These are phyloP conservation scores for Powellomyces hirtus DNA, from an alignment of 192 early-diverging fungal genomes.

Conservation along the genomic window DNA sequence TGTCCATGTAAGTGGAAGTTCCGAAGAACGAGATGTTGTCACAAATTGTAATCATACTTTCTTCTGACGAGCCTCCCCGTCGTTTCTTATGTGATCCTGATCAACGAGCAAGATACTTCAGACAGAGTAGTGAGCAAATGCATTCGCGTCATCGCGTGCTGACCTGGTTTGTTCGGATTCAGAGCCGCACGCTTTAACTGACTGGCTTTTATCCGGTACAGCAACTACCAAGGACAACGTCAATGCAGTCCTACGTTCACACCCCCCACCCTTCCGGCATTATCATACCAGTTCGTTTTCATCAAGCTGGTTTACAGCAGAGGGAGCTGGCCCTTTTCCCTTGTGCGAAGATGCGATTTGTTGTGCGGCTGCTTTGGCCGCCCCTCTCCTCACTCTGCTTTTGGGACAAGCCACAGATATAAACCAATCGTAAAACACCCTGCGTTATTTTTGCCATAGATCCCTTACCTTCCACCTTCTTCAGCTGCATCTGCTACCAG, in stretches of 20 bases:
- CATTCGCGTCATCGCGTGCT: too few species aligned
- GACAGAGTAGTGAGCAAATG: too few species aligned
- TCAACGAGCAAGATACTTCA: too few species aligned
- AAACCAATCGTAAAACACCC: not conserved
- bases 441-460: not conserved
- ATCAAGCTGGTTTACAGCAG: conserved; percentile 33
- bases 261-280: too few species aligned
- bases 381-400: conserved; percentile 46
- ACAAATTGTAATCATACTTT: too few species aligned
- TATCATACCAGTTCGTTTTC: conserved; percentile 19
- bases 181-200: conserved; percentile 15
- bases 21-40: too few species aligned
- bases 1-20: too few species aligned
- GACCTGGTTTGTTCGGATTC: not conserved
- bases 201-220: conserved; percentile 29
- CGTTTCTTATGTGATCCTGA: too few species aligned
- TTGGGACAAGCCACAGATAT: not conserved
- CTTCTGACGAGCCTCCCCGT: too few species aligned
- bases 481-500: not conserved
- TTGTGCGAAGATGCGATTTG: conserved; percentile 38
- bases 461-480: not conserved
- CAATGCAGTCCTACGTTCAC: not conserved
- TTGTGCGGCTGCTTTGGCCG: conserved; percentile 54
- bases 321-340: conserved; percentile 29
- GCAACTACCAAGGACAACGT: conserved; percentile 12